Base-by-base conservation (phyloP, 1,284 basidiomycete species). In the Malassezia caprae region DNA sequence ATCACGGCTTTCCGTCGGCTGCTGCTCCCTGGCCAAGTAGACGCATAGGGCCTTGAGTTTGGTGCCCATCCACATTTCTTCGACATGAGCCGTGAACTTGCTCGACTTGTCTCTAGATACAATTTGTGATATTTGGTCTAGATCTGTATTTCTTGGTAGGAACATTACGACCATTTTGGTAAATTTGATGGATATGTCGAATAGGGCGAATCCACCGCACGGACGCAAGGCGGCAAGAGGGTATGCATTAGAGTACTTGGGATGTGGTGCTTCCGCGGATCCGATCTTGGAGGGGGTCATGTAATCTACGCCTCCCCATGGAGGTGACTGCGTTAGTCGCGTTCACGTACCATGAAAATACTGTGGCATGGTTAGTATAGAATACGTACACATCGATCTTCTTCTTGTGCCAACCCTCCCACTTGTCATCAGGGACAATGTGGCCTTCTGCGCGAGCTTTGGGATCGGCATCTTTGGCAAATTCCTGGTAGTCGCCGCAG, bases 401-500 rank as follows among this genome's bases (percentile, higher is more conserved):
- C 7, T 35, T 48, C 0, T 55, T 15, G 15, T 60, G 46, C 12
- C 61, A 58, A 21, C 62, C 65, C 1, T 59, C 35, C 62, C 64
- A 67, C 5, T 48, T 43, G 3, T 46, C 35, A 1, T 48, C 52
- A 8, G 51, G 42, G 42, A 24, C 58, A 19, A 23, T 80, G 73
- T 24, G 60, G 59, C 42, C 46, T 37, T 46, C 12, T 56, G 66
- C 43, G 19, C 50, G 53, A 32, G 42, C 35, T n/a, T 42, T 24
- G 13, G 41, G 34, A 19, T 48, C 15, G 6, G 37, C 37, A 15
- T 37, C 37, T 27, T 44, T 31, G n/a, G 85, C 85, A 70, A 91
- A 94, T 6, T 84, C 79, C 34, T 88, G 72, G 72, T 86, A 94
- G 77, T 96, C 91, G 1, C 80, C 81, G n/a, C 87, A 81, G 40